These are phyloP conservation scores for Brettanomyces custersianus DNA, from an alignment of 805 yeast genomes.

Conservation along the genomic window DNA sequence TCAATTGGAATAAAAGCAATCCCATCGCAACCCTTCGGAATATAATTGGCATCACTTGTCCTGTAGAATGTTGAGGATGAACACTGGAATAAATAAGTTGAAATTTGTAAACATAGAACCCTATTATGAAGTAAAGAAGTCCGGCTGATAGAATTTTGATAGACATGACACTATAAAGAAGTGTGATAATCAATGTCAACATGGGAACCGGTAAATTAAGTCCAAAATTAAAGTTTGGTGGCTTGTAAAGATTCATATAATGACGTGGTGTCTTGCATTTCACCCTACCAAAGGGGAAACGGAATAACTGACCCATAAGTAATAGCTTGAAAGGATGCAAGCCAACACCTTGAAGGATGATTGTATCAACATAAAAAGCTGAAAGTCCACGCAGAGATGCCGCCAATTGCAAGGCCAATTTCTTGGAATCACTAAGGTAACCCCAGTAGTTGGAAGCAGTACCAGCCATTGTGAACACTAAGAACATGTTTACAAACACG, in stretches of 20 bases:
- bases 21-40: conserved; percentile 79
- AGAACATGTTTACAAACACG: conserved; percentile 85
- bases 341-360: conserved; percentile 75
- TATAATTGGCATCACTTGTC: conserved; percentile 90
- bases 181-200: conserved; percentile 71
- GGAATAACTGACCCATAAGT: conserved; percentile 66
- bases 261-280: conserved; percentile 79
- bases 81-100: conserved; percentile 84
- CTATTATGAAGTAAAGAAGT: conserved; percentile 70
- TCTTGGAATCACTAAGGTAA: conserved; percentile 78
- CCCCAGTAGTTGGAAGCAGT: conserved; percentile 79
- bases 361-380: conserved; percentile 81
- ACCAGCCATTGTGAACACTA: conserved; percentile 91
- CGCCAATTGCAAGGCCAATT: conserved; percentile 81
- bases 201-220: conserved; percentile 87
- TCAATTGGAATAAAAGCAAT: conserved; percentile 72
- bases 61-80: conserved; percentile 95
- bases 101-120: conserved; percentile 85
- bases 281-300: conserved; percentile 59
- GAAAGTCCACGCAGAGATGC: conserved; percentile 72
- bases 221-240: conserved; percentile 90
- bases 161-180: conserved; percentile 83
- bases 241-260: conserved; percentile 62
- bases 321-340: conserved; percentile 85
- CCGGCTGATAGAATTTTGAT: conserved; percentile 84